These are phyloP conservation scores for Solanum lignicaule DNA, from an alignment of 257 asterid species.

Conservation along the genomic window DNA sequence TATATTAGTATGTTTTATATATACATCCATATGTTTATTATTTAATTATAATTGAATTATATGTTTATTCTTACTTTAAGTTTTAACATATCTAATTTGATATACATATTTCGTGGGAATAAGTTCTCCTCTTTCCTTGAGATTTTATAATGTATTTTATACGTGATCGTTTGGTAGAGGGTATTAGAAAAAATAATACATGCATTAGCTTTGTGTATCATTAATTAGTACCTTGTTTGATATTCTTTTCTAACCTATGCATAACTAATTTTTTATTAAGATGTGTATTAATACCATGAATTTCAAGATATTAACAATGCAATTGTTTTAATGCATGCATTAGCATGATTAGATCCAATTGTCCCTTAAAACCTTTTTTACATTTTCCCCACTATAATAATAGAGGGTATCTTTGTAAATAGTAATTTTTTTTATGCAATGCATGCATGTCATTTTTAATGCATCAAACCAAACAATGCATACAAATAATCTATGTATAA, in stretches of 20 bases:
- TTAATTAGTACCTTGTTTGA: neutral
- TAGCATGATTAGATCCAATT: neutral
- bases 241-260: too few species aligned
- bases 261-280: too few species aligned
- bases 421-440: too few species aligned
- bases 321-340: neutral
- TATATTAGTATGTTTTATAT: too few species aligned
- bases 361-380: neutral
- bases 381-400: too few species aligned
- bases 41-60: neutral
- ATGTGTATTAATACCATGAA: neutral
- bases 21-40: neutral
- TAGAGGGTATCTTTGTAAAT: too few species aligned
- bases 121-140: neutral
- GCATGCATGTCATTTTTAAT: too few species aligned
- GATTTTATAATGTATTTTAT: neutral
- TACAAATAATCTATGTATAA: too few species aligned
- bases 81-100: neutral
- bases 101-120: neutral
- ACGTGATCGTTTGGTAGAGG: rapidly evolving
- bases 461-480: too few species aligned
- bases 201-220: too few species aligned
- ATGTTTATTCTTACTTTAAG: neutral
- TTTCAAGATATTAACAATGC: neutral
- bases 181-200: too few species aligned